Evolutionary conservation across 106 monocot genomes (phyloP).

Genomic region (Vanilla planifolia): DNA sequence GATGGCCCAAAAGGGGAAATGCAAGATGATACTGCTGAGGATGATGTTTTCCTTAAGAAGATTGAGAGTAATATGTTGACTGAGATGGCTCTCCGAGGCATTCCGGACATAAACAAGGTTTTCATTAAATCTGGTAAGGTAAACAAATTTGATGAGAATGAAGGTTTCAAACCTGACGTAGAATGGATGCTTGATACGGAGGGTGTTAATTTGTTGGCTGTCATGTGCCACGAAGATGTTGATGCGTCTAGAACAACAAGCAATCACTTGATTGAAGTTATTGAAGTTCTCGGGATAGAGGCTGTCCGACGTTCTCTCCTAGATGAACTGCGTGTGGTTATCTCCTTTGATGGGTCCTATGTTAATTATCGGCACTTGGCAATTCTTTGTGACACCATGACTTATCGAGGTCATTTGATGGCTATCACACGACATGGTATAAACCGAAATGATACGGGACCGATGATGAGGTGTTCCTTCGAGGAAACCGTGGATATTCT

Average conservation of each 20-base stretch:
- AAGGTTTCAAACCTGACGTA: slow-evolving; percentile 68
- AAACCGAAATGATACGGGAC: slow-evolving; percentile 93
- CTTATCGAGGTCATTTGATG: slow-evolving; percentile 98
- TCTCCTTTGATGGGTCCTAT: slow-evolving; percentile 98
- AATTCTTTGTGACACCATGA: slow-evolving; percentile 96
- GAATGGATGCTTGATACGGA: slow-evolving; percentile 99
- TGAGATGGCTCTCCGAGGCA: slow-evolving; percentile 90
- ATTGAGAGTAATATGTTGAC: slow-evolving; percentile 95
- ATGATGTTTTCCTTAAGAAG: slow-evolving; percentile 92
- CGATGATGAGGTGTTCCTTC: slow-evolving; percentile 97
- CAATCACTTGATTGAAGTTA: slow-evolving; percentile 97
- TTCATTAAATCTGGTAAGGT: slow-evolving; percentile 72
- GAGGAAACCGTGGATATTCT: slow-evolving; percentile 99
- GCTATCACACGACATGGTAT: slow-evolving; percentile 96
- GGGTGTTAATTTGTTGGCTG: slow-evolving; percentile 88
- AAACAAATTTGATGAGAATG: slow-evolving; percentile 64
- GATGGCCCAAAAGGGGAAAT: slow-evolving; percentile 91
- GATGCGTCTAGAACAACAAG: slow-evolving; percentile 90
- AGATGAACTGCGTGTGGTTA: slow-evolving; percentile 93
- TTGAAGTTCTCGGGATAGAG: slow-evolving; percentile 97
- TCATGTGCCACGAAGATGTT: slow-evolving; percentile 91
- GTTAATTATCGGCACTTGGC: slow-evolving; percentile 97
- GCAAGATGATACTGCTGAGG: slow-evolving; percentile 85
- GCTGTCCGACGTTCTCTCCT: slow-evolving; percentile 85
- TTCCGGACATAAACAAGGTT: slow-evolving; percentile 92